Evolutionary conservation across 1,284 basidiomycete species (phyloP), one percentile per base, ranked within the genome.

Genomic region (Malassezia globosa): DNA sequence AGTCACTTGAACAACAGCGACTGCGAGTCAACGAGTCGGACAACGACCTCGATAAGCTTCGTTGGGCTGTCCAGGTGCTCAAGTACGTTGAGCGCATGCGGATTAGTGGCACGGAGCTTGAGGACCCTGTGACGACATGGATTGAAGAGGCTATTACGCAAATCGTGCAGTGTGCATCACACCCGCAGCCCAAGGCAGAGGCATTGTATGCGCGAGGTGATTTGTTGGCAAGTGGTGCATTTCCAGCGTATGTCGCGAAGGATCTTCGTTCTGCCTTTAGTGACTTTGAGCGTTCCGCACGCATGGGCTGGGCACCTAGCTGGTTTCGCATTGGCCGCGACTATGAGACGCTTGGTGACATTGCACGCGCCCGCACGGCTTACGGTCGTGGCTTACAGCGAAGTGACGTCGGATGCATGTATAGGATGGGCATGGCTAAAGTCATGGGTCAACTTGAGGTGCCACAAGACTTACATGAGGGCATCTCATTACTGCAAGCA

Each of bases 271-370:
- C 78, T 3, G 87, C 90, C 1, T 95, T 95, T 74, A 78, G 84
- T 37, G 87, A 89, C 68, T 92, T 87, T 65, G 68, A 71, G 48
- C 59, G 60, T 14, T 67, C 68, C 3, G 68, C 67, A 1, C 54
- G 68, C 7, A 55, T 63, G 54, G 68, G 68, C 4, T 65, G 52
- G 45, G 58, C 66, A 7, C 54, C 65, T 11, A 63, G 60, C 0
- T 95, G 89, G 89, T 94, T 88, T 74, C 78, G 82, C 37, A 79
- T 94, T 2, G 89, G 87, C 0, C 76, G 83, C 23, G 89, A 94
- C 61, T 94, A 95, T 68, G 90, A 95, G 74, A 81, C 80, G 45
- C 87, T 90, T 53, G 80, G 80, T 21, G 85, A 92, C 69, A 39
- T 61, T 7, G 54, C 70, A 0, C 79, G 82, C 31, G 87, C 88